A percentile compares a stretch with the other conserved stretches of the same genome.
Conservation (phyloP, 331 rosid species). For the Ulmus americana region DNA sequence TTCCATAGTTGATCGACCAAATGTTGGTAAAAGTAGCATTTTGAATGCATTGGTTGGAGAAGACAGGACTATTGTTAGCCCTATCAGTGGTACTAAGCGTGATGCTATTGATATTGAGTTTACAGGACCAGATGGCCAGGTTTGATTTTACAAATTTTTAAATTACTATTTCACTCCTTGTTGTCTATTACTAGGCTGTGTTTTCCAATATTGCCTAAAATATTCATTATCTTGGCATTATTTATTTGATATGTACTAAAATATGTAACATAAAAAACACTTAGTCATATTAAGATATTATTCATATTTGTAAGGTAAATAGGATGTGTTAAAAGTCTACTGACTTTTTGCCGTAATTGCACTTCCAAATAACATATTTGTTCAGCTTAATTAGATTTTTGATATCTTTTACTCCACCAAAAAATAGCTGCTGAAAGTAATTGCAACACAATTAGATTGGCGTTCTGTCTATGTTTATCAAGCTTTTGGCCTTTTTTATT, state of each 20-base stretch:
- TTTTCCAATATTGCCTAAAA: slow-evolving; percentile 4
- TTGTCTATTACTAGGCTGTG: neutral
- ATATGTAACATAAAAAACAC: too few relatives aligned
- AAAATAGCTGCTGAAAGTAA: too few relatives aligned
- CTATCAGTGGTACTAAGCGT: slow-evolving; percentile 94
- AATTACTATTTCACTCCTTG: neutral
- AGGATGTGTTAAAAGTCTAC: neutral
- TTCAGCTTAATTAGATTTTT: too few relatives aligned
- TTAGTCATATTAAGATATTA: neutral
- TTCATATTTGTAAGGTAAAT: neutral
- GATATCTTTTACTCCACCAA: too few relatives aligned
- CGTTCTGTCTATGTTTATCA: neutral
- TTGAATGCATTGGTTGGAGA: slow-evolving; percentile 90
- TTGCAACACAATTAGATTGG: neutral
- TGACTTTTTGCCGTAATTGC: neutral
- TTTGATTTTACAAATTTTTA: slow-evolving; percentile 29
- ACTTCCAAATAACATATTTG: neutral
- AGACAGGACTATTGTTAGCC: slow-evolving; percentile 94
- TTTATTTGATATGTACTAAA: too few relatives aligned
- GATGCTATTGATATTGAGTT: slow-evolving; percentile 96
- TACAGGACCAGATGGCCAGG: slow-evolving; percentile 87
- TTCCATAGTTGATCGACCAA: slow-evolving; percentile 95
- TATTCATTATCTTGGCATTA: too few relatives aligned
- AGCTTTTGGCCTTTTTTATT: slow-evolving; percentile 2
- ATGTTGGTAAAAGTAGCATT: slow-evolving; percentile 98